phyloP scores from a whole-genome alignment of 768 basidiomycete species.

The Tulasnella sp. region DNA sequence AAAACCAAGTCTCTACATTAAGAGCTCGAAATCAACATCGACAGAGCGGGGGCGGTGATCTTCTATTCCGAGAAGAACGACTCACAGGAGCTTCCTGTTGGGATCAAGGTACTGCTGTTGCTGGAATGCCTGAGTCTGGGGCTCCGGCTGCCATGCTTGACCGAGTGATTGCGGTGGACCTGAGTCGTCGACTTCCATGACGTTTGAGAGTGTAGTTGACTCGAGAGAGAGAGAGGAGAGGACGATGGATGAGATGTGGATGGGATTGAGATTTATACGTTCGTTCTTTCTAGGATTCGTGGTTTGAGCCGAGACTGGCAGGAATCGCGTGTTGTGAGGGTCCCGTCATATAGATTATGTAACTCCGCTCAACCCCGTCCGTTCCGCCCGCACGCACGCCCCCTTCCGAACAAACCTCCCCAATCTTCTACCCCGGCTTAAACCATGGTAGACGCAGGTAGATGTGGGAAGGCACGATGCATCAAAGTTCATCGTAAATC shows the following conservation, averaged over 20 bases:
- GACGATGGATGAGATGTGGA: slow-evolving; percentile 2
- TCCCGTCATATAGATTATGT: not conserved
- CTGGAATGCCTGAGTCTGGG: not conserved
- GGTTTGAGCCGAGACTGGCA: slow-evolving; percentile 13
- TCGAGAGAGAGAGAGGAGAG: slow-evolving; percentile 4
- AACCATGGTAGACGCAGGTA: not conserved
- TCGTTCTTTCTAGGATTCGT: slow-evolving; percentile 2
- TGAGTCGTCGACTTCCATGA: slow-evolving; percentile 19
- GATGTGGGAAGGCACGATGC: slow-evolving; percentile 11
- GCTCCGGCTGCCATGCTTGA: slow-evolving; percentile 5
- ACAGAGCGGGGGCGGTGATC: not conserved
- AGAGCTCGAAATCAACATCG: not conserved
- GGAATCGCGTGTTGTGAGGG: slow-evolving; percentile 3
- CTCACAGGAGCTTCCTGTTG: slow-evolving; percentile 9
- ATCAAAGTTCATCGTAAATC: slow-evolving; percentile 6
- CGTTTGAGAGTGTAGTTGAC: not conserved
- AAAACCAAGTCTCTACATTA: slow-evolving; percentile 79
- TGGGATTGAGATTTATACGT: slow-evolving; percentile 14
- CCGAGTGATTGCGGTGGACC: not conserved
- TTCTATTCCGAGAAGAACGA: not conserved
- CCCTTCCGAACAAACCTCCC: not conserved
- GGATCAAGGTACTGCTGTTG: slow-evolving; percentile 9
- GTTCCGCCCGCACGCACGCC: not conserved
- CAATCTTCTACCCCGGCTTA: slow-evolving; percentile 1
- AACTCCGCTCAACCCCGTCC: not conserved